Percentiles rank a stretch among this genome's conserved stretches.
These are phyloP conservation scores for Hemileia vastatrix DNA, from an alignment of 1,284 basidiomycete genomes.

Conservation along the genomic window DNA sequence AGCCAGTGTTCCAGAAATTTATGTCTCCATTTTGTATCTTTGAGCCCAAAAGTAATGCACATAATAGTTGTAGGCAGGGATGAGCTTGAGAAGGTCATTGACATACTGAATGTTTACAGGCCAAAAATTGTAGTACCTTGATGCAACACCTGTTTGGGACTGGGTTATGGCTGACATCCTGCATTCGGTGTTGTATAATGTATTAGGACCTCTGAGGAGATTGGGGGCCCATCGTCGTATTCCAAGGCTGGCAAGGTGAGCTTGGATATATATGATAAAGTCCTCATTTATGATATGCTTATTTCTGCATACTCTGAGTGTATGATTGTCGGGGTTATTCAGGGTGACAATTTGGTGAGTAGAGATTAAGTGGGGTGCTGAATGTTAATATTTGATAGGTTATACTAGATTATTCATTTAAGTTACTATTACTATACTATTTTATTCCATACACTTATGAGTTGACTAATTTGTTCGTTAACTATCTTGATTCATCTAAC, in stretches of 20 bases:
- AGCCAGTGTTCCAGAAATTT: background rate
- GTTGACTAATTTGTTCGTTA: too few relatives aligned
- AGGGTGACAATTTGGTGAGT: too few relatives aligned
- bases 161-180: background rate
- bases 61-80: background rate
- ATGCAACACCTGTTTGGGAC: background rate
- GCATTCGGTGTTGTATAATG: constrained; percentile 10
- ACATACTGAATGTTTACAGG: background rate
- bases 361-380: too few relatives aligned
- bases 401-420: too few relatives aligned
- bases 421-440: too few relatives aligned
- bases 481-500: too few relatives aligned
- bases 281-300: background rate
- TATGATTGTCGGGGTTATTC: too few relatives aligned
- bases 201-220: background rate
- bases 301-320: too few relatives aligned
- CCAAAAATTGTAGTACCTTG: background rate
- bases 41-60: background rate
- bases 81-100: background rate
- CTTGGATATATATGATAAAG: constrained; percentile 3
- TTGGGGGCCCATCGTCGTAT: constrained; percentile 7
- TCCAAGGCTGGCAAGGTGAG: constrained; percentile 6
- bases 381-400: too few relatives aligned
- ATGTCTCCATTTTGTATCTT: background rate
- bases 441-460: too few relatives aligned